Percentiles rank a stretch among this genome's conserved stretches.
Conservation (phyloP, 2,329 filamentous ascomycete genomes). For the Diaporthe sp. region DNA sequence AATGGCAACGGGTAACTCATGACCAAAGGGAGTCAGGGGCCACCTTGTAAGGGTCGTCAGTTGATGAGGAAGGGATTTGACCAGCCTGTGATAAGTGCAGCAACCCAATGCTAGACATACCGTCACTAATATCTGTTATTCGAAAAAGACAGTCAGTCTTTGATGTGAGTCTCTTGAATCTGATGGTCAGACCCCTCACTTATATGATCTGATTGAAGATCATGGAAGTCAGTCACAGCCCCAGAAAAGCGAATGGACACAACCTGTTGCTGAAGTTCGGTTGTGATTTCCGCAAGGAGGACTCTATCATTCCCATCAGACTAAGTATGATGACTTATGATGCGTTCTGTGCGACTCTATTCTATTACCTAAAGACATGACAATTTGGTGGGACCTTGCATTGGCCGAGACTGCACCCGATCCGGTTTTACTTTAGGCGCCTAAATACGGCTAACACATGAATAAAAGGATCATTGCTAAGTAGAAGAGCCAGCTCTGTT, state of each 20-base stretch:
- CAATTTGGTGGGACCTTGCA: background rate
- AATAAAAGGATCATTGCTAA: background rate
- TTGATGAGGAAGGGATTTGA: background rate
- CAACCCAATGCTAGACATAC: no score
- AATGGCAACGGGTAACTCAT: background rate
- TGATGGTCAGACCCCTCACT: background rate
- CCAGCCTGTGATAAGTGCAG: background rate
- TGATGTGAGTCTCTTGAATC: background rate
- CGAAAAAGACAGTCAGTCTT: background rate
- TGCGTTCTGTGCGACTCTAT: background rate
- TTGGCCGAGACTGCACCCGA: background rate
- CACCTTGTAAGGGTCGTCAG: background rate
- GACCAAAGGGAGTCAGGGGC: background rate
- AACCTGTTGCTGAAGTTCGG: background rate
- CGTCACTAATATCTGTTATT: background rate
- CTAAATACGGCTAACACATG: background rate
- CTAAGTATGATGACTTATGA: background rate
- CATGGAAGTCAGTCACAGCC: background rate
- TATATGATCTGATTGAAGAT: background rate
- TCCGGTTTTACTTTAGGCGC: rapidly evolving
- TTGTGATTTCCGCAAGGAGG: background rate
- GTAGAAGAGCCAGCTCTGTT: background rate
- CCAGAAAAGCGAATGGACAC: background rate
- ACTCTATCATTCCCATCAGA: no score
- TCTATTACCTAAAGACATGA: background rate